phyloP scores from a whole-genome alignment of 257 asterid species.

The Datura wrightii region DNA sequence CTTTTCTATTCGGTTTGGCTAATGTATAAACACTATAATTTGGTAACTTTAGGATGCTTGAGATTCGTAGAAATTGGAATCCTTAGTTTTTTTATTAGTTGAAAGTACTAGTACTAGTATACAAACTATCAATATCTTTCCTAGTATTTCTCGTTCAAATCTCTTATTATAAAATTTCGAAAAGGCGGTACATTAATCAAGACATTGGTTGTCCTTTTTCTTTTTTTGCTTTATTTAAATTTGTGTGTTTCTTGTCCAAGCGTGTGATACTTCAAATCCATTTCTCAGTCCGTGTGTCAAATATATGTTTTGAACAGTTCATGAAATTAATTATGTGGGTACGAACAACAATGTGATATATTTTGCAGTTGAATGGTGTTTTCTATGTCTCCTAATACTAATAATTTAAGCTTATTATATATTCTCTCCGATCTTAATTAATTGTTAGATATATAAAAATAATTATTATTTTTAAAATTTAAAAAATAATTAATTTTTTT shows the following conservation, averaged over 20 bases:
- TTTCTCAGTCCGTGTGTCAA: background rate
- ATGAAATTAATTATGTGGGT: background rate
- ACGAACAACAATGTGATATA: background rate
- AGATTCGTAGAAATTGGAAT: background rate
- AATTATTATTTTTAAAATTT: too few relatives aligned
- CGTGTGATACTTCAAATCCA: constrained; percentile 10
- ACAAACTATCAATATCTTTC: background rate
- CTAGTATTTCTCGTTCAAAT: background rate
- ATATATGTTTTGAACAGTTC: background rate
- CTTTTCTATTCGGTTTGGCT: background rate
- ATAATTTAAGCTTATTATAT: too few relatives aligned
- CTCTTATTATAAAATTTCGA: background rate
- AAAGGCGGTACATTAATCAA: background rate
- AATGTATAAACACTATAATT: background rate
- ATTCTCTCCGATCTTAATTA: too few relatives aligned
- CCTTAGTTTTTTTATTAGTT: background rate
- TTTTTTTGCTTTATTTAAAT: background rate
- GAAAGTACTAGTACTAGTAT: background rate
- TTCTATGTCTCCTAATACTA: too few relatives aligned
- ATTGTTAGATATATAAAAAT: too few relatives aligned
- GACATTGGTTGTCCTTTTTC: background rate
- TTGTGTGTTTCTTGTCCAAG: constrained; percentile 4
- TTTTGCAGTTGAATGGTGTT: too few relatives aligned
- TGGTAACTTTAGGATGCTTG: background rate
- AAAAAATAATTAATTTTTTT: too few relatives aligned